These are phyloP conservation scores for Fusarium penzigii DNA, from an alignment of 2,329 filamentous ascomycete genomes.

Conservation along the genomic window DNA sequence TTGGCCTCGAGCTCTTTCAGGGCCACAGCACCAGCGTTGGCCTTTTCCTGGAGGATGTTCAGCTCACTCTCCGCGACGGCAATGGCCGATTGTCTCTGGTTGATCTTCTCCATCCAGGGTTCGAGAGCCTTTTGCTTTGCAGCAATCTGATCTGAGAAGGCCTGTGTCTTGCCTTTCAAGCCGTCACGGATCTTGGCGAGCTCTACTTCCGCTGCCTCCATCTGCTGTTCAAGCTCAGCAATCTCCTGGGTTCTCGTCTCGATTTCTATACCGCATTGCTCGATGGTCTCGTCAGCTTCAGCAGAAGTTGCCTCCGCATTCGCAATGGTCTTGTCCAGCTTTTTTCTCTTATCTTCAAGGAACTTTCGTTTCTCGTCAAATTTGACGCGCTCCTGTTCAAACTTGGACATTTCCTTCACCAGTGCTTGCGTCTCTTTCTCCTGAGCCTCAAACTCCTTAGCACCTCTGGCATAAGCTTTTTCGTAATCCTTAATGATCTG, in stretches of 20 bases:
- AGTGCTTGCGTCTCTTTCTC: slow-evolving; percentile 80
- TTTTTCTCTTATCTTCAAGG: slow-evolving; percentile 85
- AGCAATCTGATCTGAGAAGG: slow-evolving; percentile 88
- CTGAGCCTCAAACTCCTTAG: slow-evolving; percentile 78
- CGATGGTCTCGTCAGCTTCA: slow-evolving; percentile 76
- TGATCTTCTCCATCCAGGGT: slow-evolving; percentile 96
- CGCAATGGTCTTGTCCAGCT: slow-evolving; percentile 84
- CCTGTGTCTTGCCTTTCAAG: slow-evolving; percentile 94
- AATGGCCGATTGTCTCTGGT: slow-evolving; percentile 90
- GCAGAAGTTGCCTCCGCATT: slow-evolving; percentile 72
- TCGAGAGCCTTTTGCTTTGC: slow-evolving; percentile 91
- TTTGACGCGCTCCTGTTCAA: slow-evolving; percentile 96
- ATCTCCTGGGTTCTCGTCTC: slow-evolving; percentile 76
- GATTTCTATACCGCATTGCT: slow-evolving; percentile 77
- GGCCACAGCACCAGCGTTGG: slow-evolving; percentile 81
- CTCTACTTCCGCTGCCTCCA: slow-evolving; percentile 79
- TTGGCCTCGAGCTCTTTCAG: slow-evolving; percentile 82
- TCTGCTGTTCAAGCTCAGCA: slow-evolving; percentile 70
- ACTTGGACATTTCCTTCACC: slow-evolving; percentile 84
- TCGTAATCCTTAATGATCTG: slow-evolving; percentile 88
- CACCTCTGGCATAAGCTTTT: slow-evolving; percentile 78
- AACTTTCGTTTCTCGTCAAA: slow-evolving; percentile 98
- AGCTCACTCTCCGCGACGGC: slow-evolving; percentile 94
- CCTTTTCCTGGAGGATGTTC: slow-evolving; percentile 85
- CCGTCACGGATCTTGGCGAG: slow-evolving; percentile 80